Evolutionary conservation across 805 yeast species (phyloP).

Genomic region (Priceomyces melissophilus): DNA sequence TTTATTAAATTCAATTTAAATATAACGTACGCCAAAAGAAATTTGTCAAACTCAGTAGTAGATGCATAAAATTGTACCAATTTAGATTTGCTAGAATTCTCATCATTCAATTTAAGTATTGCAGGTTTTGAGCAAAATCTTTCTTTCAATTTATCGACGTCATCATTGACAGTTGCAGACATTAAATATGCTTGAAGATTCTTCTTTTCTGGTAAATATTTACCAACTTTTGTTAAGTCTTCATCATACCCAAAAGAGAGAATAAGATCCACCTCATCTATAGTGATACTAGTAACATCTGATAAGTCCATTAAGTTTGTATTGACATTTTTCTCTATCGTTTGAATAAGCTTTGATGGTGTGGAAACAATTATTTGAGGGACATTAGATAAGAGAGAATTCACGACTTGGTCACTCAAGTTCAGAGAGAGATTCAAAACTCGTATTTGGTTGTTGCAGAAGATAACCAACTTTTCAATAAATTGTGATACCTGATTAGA

Average conservation of each 20-base stretch:
- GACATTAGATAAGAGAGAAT: slow-evolving; percentile 62
- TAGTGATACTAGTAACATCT: slow-evolving; percentile 65
- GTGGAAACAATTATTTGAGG: slow-evolving; percentile 87
- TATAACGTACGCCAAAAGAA: slow-evolving; percentile 83
- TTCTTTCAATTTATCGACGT: slow-evolving; percentile 69
- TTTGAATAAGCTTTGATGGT: slow-evolving; percentile 68
- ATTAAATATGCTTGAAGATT: slow-evolving; percentile 84
- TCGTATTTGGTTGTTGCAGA: slow-evolving; percentile 64
- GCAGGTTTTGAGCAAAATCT: slow-evolving; percentile 84
- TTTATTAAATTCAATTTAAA: slow-evolving; percentile 83
- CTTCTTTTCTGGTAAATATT: slow-evolving; percentile 65
- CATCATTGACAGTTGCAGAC: slow-evolving; percentile 94
- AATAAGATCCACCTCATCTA: slow-evolving; percentile 93
- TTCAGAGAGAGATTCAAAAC: slow-evolving; percentile 65
- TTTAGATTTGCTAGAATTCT: slow-evolving; percentile 54
- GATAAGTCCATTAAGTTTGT: slow-evolving; percentile 48
- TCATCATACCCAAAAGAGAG: slow-evolving; percentile 88
- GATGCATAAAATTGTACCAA: slow-evolving; percentile 83
- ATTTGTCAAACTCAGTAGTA: slow-evolving; percentile 87
- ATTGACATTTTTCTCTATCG: slow-evolving; percentile 46
- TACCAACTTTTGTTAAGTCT: slow-evolving; percentile 67
- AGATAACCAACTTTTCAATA: slow-evolving; percentile 62
- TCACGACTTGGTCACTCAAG: slow-evolving; percentile 65
- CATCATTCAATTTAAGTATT: slow-evolving; percentile 73
- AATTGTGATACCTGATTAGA: slow-evolving; percentile 80